These are phyloP conservation scores for Peronospora destructor DNA, from an alignment of 352 stramenopile genomes.

Conservation along the genomic window DNA sequence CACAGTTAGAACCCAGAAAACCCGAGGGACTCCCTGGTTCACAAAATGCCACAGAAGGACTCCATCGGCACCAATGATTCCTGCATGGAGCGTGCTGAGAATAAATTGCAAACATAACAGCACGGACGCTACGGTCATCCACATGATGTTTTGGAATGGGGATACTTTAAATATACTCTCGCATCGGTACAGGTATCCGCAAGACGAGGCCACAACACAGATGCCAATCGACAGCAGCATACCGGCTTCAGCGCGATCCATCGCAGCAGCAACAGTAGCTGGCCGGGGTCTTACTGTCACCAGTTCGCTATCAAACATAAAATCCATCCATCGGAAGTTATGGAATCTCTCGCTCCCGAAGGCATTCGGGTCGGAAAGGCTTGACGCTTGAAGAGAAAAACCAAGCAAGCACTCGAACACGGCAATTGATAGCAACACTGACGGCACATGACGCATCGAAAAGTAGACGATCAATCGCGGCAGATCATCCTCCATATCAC, in stretches of 20 bases:
- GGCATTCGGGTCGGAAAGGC: slow-evolving; percentile 4
- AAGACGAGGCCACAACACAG: slow-evolving; percentile 62
- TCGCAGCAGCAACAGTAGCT: slow-evolving; percentile 37
- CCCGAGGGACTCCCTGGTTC: slow-evolving; percentile 45
- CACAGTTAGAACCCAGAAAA: slow-evolving; percentile 44
- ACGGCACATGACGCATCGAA: slow-evolving; percentile 61
- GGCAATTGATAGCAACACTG: slow-evolving; percentile 44
- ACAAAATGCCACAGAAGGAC: slow-evolving; percentile 46
- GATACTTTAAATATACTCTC: slow-evolving; percentile 65
- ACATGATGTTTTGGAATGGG: slow-evolving; percentile 67
- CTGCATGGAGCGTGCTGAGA: slow-evolving; percentile 36
- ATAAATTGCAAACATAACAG: slow-evolving; percentile 47
- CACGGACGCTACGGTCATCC: slow-evolving; percentile 32
- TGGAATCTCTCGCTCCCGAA: slow-evolving; percentile 20
- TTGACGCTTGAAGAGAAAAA: slow-evolving; percentile 48
- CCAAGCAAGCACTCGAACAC: slow-evolving; percentile 69
- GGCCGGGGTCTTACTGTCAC: slow-evolving; percentile 45
- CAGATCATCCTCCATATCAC: slow-evolving; percentile 54
- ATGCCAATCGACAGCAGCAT: slow-evolving; percentile 68
- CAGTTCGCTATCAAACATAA: slow-evolving; percentile 44
- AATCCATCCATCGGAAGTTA: slow-evolving; percentile 54
- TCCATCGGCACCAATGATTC: slow-evolving; percentile 43
- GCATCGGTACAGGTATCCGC: slow-evolving; percentile 67
- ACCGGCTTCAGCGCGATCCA: slow-evolving; percentile 66
- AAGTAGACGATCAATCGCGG: slow-evolving; percentile 60